phyloP scores from a whole-genome alignment of 2,329 filamentous ascomycete species.

The Aspergillus cejpii region DNA sequence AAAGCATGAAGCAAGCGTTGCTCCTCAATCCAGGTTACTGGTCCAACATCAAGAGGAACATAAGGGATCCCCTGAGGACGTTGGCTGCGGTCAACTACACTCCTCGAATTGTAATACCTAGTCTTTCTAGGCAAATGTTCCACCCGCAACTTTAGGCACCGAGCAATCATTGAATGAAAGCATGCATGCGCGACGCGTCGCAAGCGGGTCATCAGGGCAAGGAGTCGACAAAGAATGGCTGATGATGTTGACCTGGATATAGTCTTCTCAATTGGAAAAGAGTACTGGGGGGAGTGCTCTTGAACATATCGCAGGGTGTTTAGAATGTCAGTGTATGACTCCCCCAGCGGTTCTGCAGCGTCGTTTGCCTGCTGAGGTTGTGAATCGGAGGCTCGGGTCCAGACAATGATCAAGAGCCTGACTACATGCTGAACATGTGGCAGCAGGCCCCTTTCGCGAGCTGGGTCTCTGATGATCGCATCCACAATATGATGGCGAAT shows the following conservation, averaged over 20 bases:
- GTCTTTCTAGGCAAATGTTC: conserved; percentile 1
- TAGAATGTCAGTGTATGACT: conserved; percentile 3
- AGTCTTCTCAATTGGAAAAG: background rate
- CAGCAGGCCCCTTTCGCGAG: conserved; percentile 4
- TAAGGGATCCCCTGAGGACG: conserved; percentile 4
- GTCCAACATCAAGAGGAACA: conserved; percentile 3
- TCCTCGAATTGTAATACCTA: background rate
- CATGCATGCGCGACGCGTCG: conserved; percentile 2
- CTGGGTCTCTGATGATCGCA: conserved; percentile 2
- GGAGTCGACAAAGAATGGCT: conserved; percentile 3
- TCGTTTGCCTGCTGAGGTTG: background rate
- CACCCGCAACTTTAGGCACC: conserved; percentile 1
- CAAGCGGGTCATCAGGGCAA: background rate
- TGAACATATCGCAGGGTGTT: background rate
- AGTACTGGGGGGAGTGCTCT: background rate
- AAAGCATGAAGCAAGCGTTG: conserved; percentile 3
- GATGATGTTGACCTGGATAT: conserved; percentile 2
- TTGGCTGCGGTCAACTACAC: background rate
- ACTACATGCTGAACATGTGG: conserved; percentile 3
- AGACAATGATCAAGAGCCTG: conserved; percentile 2
- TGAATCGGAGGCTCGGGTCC: background rate
- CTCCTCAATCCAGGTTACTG: conserved; percentile 2
- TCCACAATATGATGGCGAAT: conserved; percentile 4
- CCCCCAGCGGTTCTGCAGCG: background rate
- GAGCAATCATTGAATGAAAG: conserved; percentile 4